A percentile compares a stretch with the other conserved stretches of the same genome.
phyloP scores from a whole-genome alignment of 2,329 filamentous ascomycete genomes.

The Ophiocordyceps polyrhachis-furcata region DNA sequence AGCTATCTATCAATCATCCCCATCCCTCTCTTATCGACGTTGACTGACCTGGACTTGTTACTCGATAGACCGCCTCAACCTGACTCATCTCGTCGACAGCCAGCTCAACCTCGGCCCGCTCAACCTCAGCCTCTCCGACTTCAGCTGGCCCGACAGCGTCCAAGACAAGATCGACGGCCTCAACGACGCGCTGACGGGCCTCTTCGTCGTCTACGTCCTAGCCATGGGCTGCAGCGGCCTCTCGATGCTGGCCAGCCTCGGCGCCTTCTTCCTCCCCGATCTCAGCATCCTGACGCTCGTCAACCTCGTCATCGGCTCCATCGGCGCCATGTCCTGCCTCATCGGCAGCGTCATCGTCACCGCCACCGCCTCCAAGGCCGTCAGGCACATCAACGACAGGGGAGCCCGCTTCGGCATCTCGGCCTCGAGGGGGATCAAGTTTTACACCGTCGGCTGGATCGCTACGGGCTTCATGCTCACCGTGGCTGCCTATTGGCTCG shows the following conservation, averaged over 20 bases:
- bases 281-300: slow-evolving; percentile 9
- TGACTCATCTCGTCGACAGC: slow-evolving; percentile 26
- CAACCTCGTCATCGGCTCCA: slow-evolving; percentile 19
- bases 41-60: neutral
- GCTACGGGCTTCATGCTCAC: slow-evolving; percentile 25
- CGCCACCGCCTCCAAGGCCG: slow-evolving; percentile 20
- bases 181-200: slow-evolving; percentile 26
- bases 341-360: slow-evolving; percentile 25
- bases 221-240: slow-evolving; percentile 22
- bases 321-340: slow-evolving; percentile 18
- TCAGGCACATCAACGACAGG: slow-evolving; percentile 20
- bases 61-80: slow-evolving; percentile 22
- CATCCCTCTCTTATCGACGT: neutral
- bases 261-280: slow-evolving; percentile 15
- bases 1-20: slow-evolving; percentile 7
- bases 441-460: slow-evolving; percentile 27
- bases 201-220: slow-evolving; percentile 30
- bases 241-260: slow-evolving; percentile 20
- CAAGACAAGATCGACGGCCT: slow-evolving; percentile 28
- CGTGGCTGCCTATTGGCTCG: slow-evolving; percentile 21
- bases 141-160: slow-evolving; percentile 26
- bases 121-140: slow-evolving; percentile 22
- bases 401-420: slow-evolving; percentile 26
- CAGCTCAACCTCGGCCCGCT: slow-evolving; percentile 26
- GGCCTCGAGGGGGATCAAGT: slow-evolving; percentile 22